Percentiles rank a stretch among this genome's conserved stretches.
phyloP scores from a whole-genome alignment of 2,329 filamentous ascomycete genomes.

The Aspergillus proliferans region DNA sequence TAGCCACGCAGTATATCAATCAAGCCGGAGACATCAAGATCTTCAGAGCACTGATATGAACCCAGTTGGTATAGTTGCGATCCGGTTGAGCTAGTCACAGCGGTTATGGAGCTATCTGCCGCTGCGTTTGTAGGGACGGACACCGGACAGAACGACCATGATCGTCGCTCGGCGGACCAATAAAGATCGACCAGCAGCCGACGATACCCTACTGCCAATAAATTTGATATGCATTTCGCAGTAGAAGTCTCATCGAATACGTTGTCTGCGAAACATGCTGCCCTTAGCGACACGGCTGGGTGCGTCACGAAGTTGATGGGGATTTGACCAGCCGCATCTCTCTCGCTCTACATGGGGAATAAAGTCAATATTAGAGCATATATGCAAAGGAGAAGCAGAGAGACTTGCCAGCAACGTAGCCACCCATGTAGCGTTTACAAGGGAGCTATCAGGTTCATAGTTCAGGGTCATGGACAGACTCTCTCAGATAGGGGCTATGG shows the following conservation, averaged over 20 bases:
- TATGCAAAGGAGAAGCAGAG: neutral
- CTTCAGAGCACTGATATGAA: slow-evolving; percentile 50
- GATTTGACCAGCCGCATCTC: slow-evolving; percentile 54
- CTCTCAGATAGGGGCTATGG: slow-evolving; percentile 1
- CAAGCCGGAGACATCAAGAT: slow-evolving; percentile 47
- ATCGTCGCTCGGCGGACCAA: slow-evolving; percentile 51
- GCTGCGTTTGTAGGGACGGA: slow-evolving; percentile 36
- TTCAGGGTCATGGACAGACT: slow-evolving; percentile 34
- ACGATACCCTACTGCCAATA: slow-evolving; percentile 55
- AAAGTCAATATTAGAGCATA: slow-evolving; percentile 6
- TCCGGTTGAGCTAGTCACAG: slow-evolving; percentile 16
- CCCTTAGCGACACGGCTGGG: slow-evolving; percentile 51
- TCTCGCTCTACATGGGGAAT: slow-evolving; percentile 46
- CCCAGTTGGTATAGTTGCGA: slow-evolving; percentile 44
- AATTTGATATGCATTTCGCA: slow-evolving; percentile 55
- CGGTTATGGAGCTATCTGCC: slow-evolving; percentile 21
- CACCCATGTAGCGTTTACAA: slow-evolving; percentile 32
- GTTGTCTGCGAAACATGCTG: slow-evolving; percentile 53
- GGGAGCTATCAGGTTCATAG: slow-evolving; percentile 35
- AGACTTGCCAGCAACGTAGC: slow-evolving; percentile 34
- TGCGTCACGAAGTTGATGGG: slow-evolving; percentile 58
- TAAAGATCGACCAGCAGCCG: slow-evolving; percentile 57
- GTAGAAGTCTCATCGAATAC: slow-evolving; percentile 49
- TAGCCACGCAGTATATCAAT: slow-evolving; percentile 49
- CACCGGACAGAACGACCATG: slow-evolving; percentile 59